Evolutionary conservation across 1,139 yeast genomes (phyloP), one percentile per base, ranked within the genome.

Genomic region (Casaregolazyma suthepensis): DNA sequence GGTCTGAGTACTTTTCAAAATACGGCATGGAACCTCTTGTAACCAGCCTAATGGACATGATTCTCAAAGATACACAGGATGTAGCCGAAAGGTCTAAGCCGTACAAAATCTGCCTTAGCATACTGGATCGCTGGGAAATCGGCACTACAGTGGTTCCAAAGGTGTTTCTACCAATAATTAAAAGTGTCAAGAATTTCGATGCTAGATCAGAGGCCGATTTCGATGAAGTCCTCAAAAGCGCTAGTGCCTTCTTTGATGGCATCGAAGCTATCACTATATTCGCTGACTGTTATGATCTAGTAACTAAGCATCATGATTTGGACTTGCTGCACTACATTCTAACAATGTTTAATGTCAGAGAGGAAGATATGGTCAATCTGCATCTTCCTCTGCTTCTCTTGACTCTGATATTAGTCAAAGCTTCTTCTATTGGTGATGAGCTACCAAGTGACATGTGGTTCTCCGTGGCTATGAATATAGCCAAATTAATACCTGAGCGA

Each of bases 81-180:
- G 61, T 67, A 0, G 60, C 70, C 0, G 55, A 72, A 26, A 73
- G 76, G 44, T 71, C 77, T 1, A 77, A 77, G 40, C 83, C 87
- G 0, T 81, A 82, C 60, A 81, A 77, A 54, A 82, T 90, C 9
- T 76, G 88, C 1, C 72, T 84, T 3, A 80, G 94, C 5, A 76
- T 90, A 5, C 80, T 90, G 82, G 98, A 93, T 65, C 80, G 89
- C 59, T 93, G 98, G 98, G 98, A 93, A 68, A 83, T 93, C 42
- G 93, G 96, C 13, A 81, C 83, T 20, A 68, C 78, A 26, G 73
- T 91, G 0, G 81, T 90, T 0, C 94, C 96, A 0, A 69, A 71
- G 31, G 67, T 90, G n/a, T 79, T 91, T 50, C 70, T 80, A 0
- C 91, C 94, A 0, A 73, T 87, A 4, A 69, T 91, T 52, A 67